A percentile compares a stretch with the other conserved stretches of the same genome.
phyloP scores from a whole-genome alignment of 371 early-diverging fungal genomes.

The Basidiobolus meristosporus region DNA sequence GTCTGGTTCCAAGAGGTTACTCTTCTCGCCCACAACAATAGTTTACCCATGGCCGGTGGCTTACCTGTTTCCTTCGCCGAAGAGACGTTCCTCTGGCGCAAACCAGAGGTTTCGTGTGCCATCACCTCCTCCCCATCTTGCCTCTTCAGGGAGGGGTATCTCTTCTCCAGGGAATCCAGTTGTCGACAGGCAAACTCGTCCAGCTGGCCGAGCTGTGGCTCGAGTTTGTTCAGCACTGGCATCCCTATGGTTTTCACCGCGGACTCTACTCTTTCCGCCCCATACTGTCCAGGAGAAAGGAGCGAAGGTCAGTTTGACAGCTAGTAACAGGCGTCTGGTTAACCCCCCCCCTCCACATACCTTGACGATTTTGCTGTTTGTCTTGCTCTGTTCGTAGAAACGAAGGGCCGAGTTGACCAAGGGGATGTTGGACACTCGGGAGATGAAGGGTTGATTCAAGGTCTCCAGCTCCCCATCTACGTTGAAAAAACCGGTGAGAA shows the following conservation, averaged over 20 bases:
- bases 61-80: background rate
- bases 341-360: conserved; percentile 9
- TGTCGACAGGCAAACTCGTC: conserved; percentile 59
- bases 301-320: background rate
- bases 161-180: too few species aligned
- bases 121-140: too few species aligned
- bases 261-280: conserved; percentile 61
- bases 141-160: too few species aligned
- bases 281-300: conserved; percentile 12
- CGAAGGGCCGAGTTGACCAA: conserved; percentile 55
- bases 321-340: background rate
- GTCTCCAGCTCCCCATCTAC: too few species aligned
- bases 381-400: conserved; percentile 57
- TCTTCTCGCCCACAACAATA: background rate
- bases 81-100: background rate
- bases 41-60: background rate
- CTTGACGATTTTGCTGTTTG: conserved; percentile 45
- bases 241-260: conserved; percentile 38
- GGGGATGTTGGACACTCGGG: conserved; percentile 53
- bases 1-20: background rate
- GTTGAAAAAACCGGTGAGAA: too few species aligned
- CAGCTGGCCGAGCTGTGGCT: conserved; percentile 29
- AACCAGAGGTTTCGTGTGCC: conserved; percentile 18
- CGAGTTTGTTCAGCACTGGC: conserved; percentile 38
- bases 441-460: too few species aligned